Evolutionary conservation across 805 yeast genomes (phyloP).

Genomic region (Cyberlindnera saturnus): DNA sequence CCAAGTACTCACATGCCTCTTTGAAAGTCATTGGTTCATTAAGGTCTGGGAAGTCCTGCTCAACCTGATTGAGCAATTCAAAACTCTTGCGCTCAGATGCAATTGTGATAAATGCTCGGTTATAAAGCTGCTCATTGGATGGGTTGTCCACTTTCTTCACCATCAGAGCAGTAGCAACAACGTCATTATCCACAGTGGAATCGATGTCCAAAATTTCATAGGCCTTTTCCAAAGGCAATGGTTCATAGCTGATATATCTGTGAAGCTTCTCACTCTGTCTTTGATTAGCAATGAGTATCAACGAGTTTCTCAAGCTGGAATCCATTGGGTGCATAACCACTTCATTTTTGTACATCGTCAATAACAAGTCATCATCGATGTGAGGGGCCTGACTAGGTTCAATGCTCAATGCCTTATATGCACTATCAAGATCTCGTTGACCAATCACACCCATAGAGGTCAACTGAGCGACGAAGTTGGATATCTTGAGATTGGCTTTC

Average conservation of each 20-base stretch:
- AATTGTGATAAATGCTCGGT: constrained; percentile 56
- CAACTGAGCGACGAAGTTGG: constrained; percentile 37
- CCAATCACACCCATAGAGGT: constrained; percentile 49
- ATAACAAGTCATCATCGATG: constrained; percentile 24
- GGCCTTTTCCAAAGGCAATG: constrained; percentile 42
- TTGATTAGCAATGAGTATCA: constrained; percentile 32
- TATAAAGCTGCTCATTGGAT: constrained; percentile 34
- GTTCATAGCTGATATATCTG: constrained; percentile 41
- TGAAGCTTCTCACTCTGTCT: constrained; percentile 31
- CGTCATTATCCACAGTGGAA: constrained; percentile 57
- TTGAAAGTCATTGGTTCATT: constrained; percentile 23
- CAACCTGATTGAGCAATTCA: constrained; percentile 49
- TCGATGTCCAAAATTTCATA: constrained; percentile 45
- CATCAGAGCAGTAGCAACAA: constrained; percentile 69
- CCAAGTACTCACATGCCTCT: constrained; percentile 45
- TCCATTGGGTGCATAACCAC: constrained; percentile 12
- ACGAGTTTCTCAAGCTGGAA: constrained; percentile 30
- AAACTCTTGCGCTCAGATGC: constrained; percentile 55
- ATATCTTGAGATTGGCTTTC: constrained; percentile 41
- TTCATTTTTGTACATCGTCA: constrained; percentile 30
- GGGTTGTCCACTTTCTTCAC: constrained; percentile 51
- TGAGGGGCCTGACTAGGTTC: constrained; percentile 23
- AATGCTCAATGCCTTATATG: constrained; percentile 31
- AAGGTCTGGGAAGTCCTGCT: constrained; percentile 26
- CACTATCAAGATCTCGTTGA: constrained; percentile 37